These are phyloP conservation scores for Bjerkandera adusta DNA, from an alignment of 1,284 basidiomycete species.

Conservation along the genomic window DNA sequence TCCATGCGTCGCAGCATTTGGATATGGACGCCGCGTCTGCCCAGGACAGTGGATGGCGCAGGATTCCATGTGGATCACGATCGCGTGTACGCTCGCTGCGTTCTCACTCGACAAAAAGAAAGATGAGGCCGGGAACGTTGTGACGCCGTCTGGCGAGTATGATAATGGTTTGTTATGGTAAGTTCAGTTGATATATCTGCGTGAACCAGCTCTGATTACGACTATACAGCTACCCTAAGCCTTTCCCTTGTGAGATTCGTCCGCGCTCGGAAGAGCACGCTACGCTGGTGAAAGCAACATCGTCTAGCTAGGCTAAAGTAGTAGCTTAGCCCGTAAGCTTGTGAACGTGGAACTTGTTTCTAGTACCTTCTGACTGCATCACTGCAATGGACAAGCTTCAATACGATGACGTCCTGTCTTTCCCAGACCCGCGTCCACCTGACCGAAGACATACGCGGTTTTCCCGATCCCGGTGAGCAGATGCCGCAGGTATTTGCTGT, in stretches of 20 bases:
- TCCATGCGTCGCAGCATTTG: slow-evolving; percentile 3
- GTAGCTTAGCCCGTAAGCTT: too few relatives aligned
- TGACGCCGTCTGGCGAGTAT: slow-evolving; percentile 1
- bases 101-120: slow-evolving; percentile 35
- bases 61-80: slow-evolving; percentile 10
- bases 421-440: too few relatives aligned
- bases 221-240: neutral
- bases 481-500: too few relatives aligned
- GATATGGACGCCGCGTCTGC: slow-evolving; percentile 11
- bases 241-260: slow-evolving; percentile 1
- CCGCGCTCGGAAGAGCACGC: slow-evolving; percentile 2
- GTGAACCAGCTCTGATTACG: neutral
- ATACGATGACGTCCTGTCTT: too few relatives aligned
- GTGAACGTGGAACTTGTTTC: too few relatives aligned
- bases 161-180: neutral
- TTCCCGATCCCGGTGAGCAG: too few relatives aligned
- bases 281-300: neutral
- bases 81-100: slow-evolving; percentile 37
- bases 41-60: slow-evolving; percentile 5
- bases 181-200: neutral
- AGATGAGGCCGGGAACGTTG: slow-evolving; percentile 31
- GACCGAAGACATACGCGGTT: too few relatives aligned
- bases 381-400: too few relatives aligned
- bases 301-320: too few relatives aligned
- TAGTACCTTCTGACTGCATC: too few relatives aligned